Evolutionary conservation across 2,329 filamentous ascomycete genomes (phyloP), one percentile per base, ranked within the genome.

Genomic region (Alternaria brassicae): DNA sequence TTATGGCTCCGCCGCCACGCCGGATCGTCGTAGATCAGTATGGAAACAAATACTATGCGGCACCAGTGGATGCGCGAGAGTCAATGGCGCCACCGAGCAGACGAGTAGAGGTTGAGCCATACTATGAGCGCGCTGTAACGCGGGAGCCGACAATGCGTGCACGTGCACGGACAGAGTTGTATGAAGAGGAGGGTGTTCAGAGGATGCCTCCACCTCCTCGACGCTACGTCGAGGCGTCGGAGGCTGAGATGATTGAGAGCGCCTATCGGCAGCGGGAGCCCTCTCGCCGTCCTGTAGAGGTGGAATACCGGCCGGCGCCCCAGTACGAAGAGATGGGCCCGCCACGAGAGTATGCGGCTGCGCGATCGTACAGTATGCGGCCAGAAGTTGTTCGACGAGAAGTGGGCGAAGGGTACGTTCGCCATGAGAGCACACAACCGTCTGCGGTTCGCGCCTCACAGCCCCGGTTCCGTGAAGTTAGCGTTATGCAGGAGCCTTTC

Each of bases 21-120:
- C 87, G 89, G 61, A 89, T 97, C 63, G 84, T 96, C 32, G 83
- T 96, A 54, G 93, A 97, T 78, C 88, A 91, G 62, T 91, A 89
- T 77, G 93, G 93, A 39, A 91, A 91, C 74, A 88, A 92, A 73
- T 97, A 93, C 79, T 86, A 86, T 61, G 86, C 87, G 63, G 81
- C 83, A 40, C 77, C 84, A 17, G 65, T 75, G 53, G 76, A 81
- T 17, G 71, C 82, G 19, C 79, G 85, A 45, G 85, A 85, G 49
- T 88, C 86, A 7, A 81, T 84, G 15, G 85, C 83, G 4, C 82
- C 85, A 39, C 80, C 83, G 34, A 72, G 70, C 28, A 76, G 79
- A 58, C 80, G 80, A 32, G 68, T 81, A 15, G 86, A 88, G 28
- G 79, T 82, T 23, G 85, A 88, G 56, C 72, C 87, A 52, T 77